phyloP scores from a whole-genome alignment of 768 basidiomycete species.

The Trametes elegans region DNA sequence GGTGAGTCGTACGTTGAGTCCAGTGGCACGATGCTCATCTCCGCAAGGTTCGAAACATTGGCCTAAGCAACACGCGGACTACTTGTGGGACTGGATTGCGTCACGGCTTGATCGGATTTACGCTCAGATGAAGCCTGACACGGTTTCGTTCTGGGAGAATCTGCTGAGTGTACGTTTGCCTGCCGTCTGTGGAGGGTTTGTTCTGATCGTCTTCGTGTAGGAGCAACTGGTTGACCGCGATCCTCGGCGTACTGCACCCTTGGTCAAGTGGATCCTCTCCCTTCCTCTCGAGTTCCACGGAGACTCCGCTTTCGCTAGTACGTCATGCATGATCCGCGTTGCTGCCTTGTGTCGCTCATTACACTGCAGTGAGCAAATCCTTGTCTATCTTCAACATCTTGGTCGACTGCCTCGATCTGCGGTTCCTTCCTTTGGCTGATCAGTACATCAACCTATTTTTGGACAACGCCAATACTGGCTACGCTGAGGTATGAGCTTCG shows the following conservation, averaged over 20 bases:
- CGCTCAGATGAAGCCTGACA: constrained; percentile 82
- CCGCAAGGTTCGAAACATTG: constrained; percentile 80
- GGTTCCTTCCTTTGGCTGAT: constrained; percentile 66
- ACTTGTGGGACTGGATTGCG: constrained; percentile 73
- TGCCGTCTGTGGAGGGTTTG: background rate
- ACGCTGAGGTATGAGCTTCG: constrained; percentile 63
- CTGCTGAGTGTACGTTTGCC: constrained; percentile 50
- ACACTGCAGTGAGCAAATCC: constrained; percentile 68
- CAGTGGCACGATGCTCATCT: constrained; percentile 5
- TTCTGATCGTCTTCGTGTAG: constrained; percentile 6
- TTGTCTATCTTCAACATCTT: constrained; percentile 64
- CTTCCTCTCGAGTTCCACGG: constrained; percentile 80
- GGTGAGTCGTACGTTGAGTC: constrained; percentile 41
- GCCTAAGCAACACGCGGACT: constrained; percentile 49
- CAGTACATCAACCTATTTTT: constrained; percentile 70
- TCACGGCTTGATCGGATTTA: constrained; percentile 62
- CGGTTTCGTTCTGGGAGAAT: constrained; percentile 70
- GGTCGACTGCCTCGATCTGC: constrained; percentile 61
- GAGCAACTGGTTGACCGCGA: constrained; percentile 62
- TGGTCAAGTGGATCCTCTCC: constrained; percentile 75
- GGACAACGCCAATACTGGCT: constrained; percentile 74
- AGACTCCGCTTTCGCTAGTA: constrained; percentile 86
- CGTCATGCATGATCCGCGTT: constrained; percentile 26
- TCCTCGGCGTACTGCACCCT: constrained; percentile 68
- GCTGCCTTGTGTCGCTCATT: constrained; percentile 7